phyloP scores from a whole-genome alignment of 768 basidiomycete genomes.

The Mrakia blollopis region DNA sequence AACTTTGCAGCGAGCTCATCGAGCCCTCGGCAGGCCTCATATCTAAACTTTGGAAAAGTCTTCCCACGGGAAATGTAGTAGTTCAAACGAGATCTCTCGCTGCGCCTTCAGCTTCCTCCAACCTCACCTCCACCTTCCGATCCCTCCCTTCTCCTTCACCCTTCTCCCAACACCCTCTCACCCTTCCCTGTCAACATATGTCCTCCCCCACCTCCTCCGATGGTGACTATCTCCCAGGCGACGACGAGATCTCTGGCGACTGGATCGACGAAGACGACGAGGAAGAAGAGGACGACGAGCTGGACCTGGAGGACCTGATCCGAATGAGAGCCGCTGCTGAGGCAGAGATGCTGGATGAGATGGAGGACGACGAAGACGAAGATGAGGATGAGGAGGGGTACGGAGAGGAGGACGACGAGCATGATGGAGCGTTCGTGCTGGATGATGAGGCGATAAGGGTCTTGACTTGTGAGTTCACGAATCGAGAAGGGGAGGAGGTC shows the following conservation, averaged over 20 bases:
- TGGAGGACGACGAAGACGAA: conserved; percentile 11
- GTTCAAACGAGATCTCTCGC: too few relatives aligned
- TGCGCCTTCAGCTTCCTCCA: too few relatives aligned
- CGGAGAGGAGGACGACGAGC: neutral
- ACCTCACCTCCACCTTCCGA: too few relatives aligned
- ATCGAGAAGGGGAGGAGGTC: neutral
- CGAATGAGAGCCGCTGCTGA: neutral
- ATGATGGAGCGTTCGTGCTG: neutral
- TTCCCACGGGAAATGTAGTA: too few relatives aligned
- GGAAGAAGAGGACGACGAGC: conserved; percentile 1
- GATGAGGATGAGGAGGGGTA: neutral
- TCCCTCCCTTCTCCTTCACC: too few relatives aligned
- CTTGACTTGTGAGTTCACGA: conserved; percentile 3
- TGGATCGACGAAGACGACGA: neutral
- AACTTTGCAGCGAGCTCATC: too few relatives aligned
- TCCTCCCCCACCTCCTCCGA: neutral
- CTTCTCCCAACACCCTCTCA: too few relatives aligned
- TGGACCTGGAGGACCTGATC: conserved; percentile 8
- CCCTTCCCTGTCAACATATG: neutral
- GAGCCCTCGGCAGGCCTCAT: too few relatives aligned
- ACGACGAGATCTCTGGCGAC: neutral
- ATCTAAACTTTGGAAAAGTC: too few relatives aligned
- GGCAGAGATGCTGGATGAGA: neutral
- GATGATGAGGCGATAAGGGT: conserved; percentile 7
- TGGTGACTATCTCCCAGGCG: neutral